Percentiles rank a stretch among this genome's conserved stretches.
phyloP scores from a whole-genome alignment of 495 filamentous ascomycete genomes.

The Bryoglossum gracile region DNA sequence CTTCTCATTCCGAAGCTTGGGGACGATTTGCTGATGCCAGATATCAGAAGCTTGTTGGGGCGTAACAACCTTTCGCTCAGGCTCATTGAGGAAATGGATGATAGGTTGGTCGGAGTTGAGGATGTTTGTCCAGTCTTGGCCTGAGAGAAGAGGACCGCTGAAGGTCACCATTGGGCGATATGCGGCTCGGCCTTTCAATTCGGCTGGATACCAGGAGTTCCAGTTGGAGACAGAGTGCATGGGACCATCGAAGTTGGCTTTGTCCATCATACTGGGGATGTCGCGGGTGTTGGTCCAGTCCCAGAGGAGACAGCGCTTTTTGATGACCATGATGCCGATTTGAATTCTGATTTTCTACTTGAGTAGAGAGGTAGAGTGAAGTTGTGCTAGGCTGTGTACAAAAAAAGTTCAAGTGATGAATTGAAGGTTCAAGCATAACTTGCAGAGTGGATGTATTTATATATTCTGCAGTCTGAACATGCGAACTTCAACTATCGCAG shows the following conservation, averaged over 20 bases:
- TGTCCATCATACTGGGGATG: constrained; percentile 2
- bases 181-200: constrained; percentile 31
- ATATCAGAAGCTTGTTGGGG: constrained; percentile 32
- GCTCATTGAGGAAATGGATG: constrained; percentile 40
- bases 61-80: constrained; percentile 31
- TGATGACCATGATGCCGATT: constrained; percentile 10
- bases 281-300: constrained; percentile 33
- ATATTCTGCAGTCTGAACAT: no score
- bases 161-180: constrained; percentile 38
- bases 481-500: no score
- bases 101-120: constrained; percentile 25
- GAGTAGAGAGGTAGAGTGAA: no score
- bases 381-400: no score
- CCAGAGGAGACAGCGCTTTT: constrained; percentile 37
- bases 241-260: constrained; percentile 27
- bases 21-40: constrained; percentile 31
- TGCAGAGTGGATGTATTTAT: no score
- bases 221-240: constrained; percentile 34
- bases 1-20: constrained; percentile 30
- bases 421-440: no score
- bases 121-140: constrained; percentile 33
- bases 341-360: no score
- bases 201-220: constrained; percentile 38
- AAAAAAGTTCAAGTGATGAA: no score
- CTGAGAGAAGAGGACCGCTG: constrained; percentile 23